Evolutionary conservation across 805 yeast genomes (phyloP).

Genomic region (Candida pseudofarinosa): DNA sequence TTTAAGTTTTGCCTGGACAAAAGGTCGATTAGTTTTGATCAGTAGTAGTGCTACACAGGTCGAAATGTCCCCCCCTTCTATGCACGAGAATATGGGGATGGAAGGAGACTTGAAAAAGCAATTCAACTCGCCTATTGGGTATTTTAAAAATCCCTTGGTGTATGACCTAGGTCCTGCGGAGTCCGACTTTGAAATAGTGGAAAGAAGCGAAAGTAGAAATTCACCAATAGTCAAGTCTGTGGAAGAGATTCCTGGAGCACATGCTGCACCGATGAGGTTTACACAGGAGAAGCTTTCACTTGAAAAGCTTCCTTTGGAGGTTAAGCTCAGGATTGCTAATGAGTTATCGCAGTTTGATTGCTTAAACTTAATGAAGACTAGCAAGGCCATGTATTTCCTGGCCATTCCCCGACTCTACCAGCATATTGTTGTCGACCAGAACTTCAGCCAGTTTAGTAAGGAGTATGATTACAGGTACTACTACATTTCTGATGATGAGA

Average conservation of each 20-base stretch:
- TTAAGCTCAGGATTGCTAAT: constrained; percentile 27
- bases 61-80: not conserved
- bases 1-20: no score
- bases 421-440: constrained; percentile 35
- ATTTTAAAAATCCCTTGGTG: constrained; percentile 14
- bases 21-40: no score
- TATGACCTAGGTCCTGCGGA: not conserved
- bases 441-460: constrained; percentile 29
- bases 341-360: constrained; percentile 37
- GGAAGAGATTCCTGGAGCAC: not conserved
- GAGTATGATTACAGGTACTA: constrained; percentile 14
- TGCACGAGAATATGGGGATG: not conserved
- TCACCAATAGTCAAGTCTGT: not conserved
- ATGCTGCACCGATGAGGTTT: not conserved
- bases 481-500: constrained; percentile 2
- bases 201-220: not conserved
- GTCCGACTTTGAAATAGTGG: not conserved
- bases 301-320: constrained; percentile 35
- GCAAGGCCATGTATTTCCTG: constrained; percentile 23
- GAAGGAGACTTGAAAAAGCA: constrained; percentile 1
- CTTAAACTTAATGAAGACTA: constrained; percentile 25
- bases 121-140: constrained; percentile 21
- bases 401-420: constrained; percentile 36
- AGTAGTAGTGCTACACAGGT: no score
- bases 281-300: constrained; percentile 5